Conservation (phyloP, 2,329 filamentous ascomycete genomes). For the Dothideomycetes sp. region DNA sequence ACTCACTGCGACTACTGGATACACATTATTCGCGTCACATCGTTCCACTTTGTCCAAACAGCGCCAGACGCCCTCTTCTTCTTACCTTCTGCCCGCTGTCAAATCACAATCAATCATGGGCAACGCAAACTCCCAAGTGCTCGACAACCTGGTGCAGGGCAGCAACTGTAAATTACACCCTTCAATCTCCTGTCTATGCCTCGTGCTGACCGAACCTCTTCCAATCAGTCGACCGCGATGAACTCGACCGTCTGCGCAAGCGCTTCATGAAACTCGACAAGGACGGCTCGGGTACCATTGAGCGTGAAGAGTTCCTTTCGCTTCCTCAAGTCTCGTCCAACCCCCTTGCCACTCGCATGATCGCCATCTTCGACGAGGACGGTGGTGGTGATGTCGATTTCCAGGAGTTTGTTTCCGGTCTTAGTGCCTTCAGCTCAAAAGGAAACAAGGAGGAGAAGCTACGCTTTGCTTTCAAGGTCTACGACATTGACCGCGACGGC, state of each 20-base stretch:
- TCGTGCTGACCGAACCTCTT: slow-evolving; percentile 11
- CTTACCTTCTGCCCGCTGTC: too few species aligned
- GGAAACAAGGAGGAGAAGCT: slow-evolving; percentile 99
- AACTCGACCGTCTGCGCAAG: slow-evolving; percentile 91
- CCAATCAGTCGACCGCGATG: slow-evolving; percentile 78
- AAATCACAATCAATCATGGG: slow-evolving; percentile 41
- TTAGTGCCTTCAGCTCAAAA: slow-evolving; percentile 93
- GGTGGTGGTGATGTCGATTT: slow-evolving; percentile 97
- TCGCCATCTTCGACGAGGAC: slow-evolving; percentile 98
- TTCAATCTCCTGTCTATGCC: not conserved
- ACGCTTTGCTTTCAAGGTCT: slow-evolving; percentile 96
- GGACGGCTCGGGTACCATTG: slow-evolving; percentile 96
- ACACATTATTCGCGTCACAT: too few species aligned
- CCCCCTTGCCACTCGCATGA: slow-evolving; percentile 95
- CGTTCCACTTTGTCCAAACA: too few species aligned
- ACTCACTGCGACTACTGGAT: too few species aligned
- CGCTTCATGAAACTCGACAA: slow-evolving; percentile 99
- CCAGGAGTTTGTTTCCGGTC: slow-evolving; percentile 92
- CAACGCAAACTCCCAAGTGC: slow-evolving; percentile 55
- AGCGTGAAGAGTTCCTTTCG: slow-evolving; percentile 95
- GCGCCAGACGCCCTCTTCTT: too few species aligned
- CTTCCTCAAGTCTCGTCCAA: slow-evolving; percentile 97
- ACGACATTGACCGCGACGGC: slow-evolving; percentile 97
- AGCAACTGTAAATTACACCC: slow-evolving; percentile 69
- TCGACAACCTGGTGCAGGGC: slow-evolving; percentile 92